Conservation (phyloP, 768 basidiomycete species). For the Leccinum broughii region DNA sequence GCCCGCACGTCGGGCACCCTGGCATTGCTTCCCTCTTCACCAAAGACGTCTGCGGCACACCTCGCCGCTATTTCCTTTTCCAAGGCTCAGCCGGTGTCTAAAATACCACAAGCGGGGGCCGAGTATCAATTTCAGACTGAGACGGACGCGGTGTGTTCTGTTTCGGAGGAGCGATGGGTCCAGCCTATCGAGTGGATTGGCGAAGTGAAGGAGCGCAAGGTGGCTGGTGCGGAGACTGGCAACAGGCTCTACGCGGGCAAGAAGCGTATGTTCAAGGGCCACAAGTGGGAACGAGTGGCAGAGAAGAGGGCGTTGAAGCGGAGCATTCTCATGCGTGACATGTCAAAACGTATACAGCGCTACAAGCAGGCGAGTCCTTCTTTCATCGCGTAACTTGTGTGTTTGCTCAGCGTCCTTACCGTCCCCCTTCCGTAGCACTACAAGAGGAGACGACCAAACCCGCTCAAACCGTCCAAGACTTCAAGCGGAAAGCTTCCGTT, state of each 20-base stretch:
- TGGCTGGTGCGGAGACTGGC: slow-evolving; percentile 54
- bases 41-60: slow-evolving; percentile 45
- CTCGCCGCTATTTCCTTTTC: slow-evolving; percentile 23
- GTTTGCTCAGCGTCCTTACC: slow-evolving; percentile 2
- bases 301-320: slow-evolving; percentile 48
- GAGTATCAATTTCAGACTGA: not conserved
- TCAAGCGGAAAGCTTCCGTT: slow-evolving; percentile 55
- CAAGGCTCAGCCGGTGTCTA: slow-evolving; percentile 14
- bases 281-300: slow-evolving; percentile 74
- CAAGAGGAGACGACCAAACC: slow-evolving; percentile 50
- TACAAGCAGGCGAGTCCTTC: slow-evolving; percentile 60
- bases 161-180: slow-evolving; percentile 17
- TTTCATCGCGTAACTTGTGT: slow-evolving; percentile 2
- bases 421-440: slow-evolving; percentile 19
- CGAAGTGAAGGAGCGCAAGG: slow-evolving; percentile 38
- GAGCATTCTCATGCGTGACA: slow-evolving; percentile 63
- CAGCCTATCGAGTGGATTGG: slow-evolving; percentile 43
- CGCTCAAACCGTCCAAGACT: slow-evolving; percentile 57
- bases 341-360: slow-evolving; percentile 62
- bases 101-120: slow-evolving; percentile 6
- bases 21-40: slow-evolving; percentile 67
- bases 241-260: slow-evolving; percentile 70
- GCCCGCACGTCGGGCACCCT: slow-evolving; percentile 56
- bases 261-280: slow-evolving; percentile 93
- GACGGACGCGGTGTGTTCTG: not conserved